phyloP scores from a whole-genome alignment of 2,329 filamentous ascomycete genomes.

The Arthrocladium fulminans region DNA sequence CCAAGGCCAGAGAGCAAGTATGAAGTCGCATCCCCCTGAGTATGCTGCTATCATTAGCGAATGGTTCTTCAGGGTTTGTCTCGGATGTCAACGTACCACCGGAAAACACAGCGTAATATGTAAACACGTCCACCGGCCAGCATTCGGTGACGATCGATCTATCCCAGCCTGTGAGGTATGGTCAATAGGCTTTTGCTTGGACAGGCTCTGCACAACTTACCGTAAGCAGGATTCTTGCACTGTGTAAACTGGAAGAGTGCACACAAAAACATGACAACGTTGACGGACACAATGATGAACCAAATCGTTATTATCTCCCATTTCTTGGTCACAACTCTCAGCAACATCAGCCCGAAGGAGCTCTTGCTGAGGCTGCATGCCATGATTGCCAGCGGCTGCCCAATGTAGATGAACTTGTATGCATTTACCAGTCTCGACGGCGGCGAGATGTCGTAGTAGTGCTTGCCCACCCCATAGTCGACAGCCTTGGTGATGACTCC shows the following conservation, averaged over 20 bases:
- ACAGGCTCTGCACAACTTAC: background rate
- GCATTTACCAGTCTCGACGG: slow-evolving; percentile 21
- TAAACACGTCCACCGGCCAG: slow-evolving; percentile 11
- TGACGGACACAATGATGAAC: slow-evolving; percentile 23
- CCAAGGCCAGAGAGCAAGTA: slow-evolving; percentile 33
- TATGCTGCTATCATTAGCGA: slow-evolving; percentile 10
- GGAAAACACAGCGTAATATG: slow-evolving; percentile 14
- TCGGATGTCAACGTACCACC: slow-evolving; percentile 13
- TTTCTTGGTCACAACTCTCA: slow-evolving; percentile 28
- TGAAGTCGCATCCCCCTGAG: slow-evolving; percentile 28
- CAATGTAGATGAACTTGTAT: slow-evolving; percentile 24
- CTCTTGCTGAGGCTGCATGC: slow-evolving; percentile 35
- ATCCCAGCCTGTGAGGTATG: slow-evolving; percentile 17
- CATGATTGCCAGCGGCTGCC: slow-evolving; percentile 31
- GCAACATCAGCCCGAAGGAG: slow-evolving; percentile 34
- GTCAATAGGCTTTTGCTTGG: no score
- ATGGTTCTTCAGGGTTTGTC: background rate
- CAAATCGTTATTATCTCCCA: slow-evolving; percentile 33
- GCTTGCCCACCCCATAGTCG: slow-evolving; percentile 30
- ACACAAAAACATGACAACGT: slow-evolving; percentile 18
- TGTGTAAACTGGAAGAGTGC: slow-evolving; percentile 11
- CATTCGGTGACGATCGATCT: slow-evolving; percentile 15
- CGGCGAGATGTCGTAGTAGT: slow-evolving; percentile 13
- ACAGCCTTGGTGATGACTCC: slow-evolving; percentile 27
- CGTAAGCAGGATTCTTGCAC: slow-evolving; percentile 20